A percentile compares a stretch with the other conserved stretches of the same genome.
Evolutionary conservation across 2,329 filamentous ascomycete species (phyloP).

Genomic region (Escovopsis sp.): DNA sequence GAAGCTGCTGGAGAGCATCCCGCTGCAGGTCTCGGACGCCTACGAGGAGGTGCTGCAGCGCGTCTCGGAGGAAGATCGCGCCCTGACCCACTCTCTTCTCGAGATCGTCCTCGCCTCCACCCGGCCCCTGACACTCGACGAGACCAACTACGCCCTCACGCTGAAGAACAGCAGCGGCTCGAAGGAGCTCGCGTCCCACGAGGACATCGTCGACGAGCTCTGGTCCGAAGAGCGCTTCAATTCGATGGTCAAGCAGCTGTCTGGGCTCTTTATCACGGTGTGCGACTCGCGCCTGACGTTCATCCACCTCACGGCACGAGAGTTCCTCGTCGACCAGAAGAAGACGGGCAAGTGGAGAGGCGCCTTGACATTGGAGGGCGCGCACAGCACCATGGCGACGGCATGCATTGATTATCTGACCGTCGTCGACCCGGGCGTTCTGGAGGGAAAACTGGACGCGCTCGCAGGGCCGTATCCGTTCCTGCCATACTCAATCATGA

Average conservation of each 20-base stretch:
- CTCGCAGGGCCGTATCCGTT: neutral
- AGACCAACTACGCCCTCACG: conserved; percentile 3
- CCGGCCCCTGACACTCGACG: conserved; percentile 2
- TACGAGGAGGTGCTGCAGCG: conserved; percentile 12
- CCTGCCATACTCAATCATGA: neutral
- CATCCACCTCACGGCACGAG: conserved; percentile 3
- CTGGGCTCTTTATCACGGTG: conserved; percentile 1
- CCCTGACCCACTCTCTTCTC: neutral
- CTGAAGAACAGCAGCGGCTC: neutral
- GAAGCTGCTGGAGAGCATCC: conserved; percentile 6
- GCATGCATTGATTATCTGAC: neutral
- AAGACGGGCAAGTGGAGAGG: conserved; percentile 1
- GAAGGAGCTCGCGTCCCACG: neutral
- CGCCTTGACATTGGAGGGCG: neutral
- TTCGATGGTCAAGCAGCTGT: neutral
- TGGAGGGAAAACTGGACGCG: neutral
- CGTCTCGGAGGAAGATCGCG: neutral
- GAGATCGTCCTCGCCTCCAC: neutral
- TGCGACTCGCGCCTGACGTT: conserved; percentile 1
- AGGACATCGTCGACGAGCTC: neutral
- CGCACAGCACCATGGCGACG: neutral
- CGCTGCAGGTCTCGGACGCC: conserved; percentile 8
- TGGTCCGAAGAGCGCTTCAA: conserved; percentile 1
- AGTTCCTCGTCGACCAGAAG: conserved; percentile 3
- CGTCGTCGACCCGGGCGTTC: neutral